These are phyloP conservation scores for Penicillium canariense DNA, from an alignment of 495 filamentous ascomycete species.

Conservation along the genomic window DNA sequence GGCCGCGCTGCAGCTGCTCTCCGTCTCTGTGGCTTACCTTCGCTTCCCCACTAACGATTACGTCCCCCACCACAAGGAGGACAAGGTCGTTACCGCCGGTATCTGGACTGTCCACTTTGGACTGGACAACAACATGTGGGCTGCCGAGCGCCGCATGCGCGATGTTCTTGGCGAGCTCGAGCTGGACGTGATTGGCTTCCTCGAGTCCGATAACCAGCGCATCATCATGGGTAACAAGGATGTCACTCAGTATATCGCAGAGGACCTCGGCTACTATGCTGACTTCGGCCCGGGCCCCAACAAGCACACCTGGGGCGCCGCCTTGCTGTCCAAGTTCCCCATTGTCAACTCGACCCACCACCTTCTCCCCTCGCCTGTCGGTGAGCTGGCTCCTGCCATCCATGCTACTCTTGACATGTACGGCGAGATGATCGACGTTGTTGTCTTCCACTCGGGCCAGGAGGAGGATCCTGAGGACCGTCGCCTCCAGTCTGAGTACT, in stretches of 20 bases:
- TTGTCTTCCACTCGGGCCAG: slow-evolving; percentile 98
- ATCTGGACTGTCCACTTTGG: slow-evolving; percentile 99
- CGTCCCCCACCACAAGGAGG: slow-evolving; percentile 80
- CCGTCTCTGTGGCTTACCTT: slow-evolving; percentile 79
- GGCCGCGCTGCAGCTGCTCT: slow-evolving; percentile 69
- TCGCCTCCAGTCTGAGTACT: slow-evolving; percentile 80
- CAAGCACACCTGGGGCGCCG: slow-evolving; percentile 98
- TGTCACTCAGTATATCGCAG: slow-evolving; percentile 90
- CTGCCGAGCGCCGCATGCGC: slow-evolving; percentile 89
- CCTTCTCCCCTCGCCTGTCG: slow-evolving; percentile 85
- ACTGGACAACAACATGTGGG: slow-evolving; percentile 99
- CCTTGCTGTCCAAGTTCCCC: slow-evolving; percentile 93
- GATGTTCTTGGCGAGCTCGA: slow-evolving; percentile 91
- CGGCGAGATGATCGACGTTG: slow-evolving; percentile 84
- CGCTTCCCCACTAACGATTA: slow-evolving; percentile 94
- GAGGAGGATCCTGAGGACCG: slow-evolving; percentile 97
- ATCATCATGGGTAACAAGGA: slow-evolving; percentile 99
- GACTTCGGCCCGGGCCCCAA: slow-evolving; percentile 97
- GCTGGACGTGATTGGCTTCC: slow-evolving; percentile 88
- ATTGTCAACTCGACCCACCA: slow-evolving; percentile 97
- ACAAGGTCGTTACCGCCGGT: slow-evolving; percentile 83
- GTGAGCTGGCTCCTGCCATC: slow-evolving; percentile 94
- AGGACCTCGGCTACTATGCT: slow-evolving; percentile 96
- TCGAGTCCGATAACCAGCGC: slow-evolving; percentile 92
- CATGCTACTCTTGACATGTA: slow-evolving; percentile 93